Evolutionary conservation across 495 filamentous ascomycete species (phyloP).

Genomic region (Articulospora tetracladia): DNA sequence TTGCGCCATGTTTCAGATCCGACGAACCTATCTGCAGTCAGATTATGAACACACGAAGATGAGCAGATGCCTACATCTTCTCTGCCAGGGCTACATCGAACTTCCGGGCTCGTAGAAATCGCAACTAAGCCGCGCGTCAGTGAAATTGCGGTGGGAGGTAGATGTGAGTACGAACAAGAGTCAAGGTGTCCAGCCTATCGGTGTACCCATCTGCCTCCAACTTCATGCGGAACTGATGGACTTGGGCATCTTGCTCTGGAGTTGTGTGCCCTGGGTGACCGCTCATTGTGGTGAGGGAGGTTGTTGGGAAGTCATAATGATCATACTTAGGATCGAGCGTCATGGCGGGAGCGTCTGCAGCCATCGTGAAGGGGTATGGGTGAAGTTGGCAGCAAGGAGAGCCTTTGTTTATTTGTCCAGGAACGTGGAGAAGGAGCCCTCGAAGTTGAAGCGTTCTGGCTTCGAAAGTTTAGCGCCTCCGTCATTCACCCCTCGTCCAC

Average conservation of each 20-base stretch:
- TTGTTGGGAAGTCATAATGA: slow-evolving; percentile 89
- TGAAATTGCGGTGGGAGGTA: neutral
- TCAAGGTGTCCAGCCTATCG: slow-evolving; percentile 85
- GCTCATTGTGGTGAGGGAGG: slow-evolving; percentile 56
- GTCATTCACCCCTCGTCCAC: neutral
- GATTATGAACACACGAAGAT: slow-evolving; percentile 7
- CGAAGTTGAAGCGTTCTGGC: neutral
- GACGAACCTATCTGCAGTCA: slow-evolving; percentile 64
- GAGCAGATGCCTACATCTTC: slow-evolving; percentile 64
- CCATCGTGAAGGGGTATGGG: slow-evolving; percentile 18
- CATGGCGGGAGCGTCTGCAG: slow-evolving; percentile 34
- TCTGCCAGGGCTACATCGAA: slow-evolving; percentile 83
- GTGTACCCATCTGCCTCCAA: slow-evolving; percentile 83
- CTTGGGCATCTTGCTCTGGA: slow-evolving; percentile 82
- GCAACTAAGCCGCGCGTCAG: slow-evolving; percentile 48
- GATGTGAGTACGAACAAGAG: slow-evolving; percentile 52
- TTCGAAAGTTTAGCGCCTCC: neutral
- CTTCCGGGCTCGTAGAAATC: slow-evolving; percentile 91
- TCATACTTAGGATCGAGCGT: slow-evolving; percentile 88
- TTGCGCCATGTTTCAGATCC: slow-evolving; percentile 89
- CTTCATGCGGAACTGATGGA: slow-evolving; percentile 75
- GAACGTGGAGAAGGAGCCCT: neutral
- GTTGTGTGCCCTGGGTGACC: slow-evolving; percentile 92
- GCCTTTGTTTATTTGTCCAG: slow-evolving; percentile 6
- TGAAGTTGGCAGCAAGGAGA: neutral